Percentiles rank a stretch among this genome's conserved stretches.
phyloP scores from a whole-genome alignment of 176 grass and related monocot genomes.

The Hordeum vulgare region DNA sequence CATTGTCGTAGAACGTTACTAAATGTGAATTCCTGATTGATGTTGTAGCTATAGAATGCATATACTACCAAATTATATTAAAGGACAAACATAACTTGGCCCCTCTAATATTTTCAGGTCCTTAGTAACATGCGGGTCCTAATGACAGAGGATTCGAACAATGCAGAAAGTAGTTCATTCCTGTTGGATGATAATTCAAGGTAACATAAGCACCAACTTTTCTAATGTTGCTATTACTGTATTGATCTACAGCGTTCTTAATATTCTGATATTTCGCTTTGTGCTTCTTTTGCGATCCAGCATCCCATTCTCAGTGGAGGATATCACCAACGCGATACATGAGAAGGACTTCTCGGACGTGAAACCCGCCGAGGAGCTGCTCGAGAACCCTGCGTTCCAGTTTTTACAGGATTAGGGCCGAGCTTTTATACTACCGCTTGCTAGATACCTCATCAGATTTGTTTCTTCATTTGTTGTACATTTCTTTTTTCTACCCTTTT shows the following conservation, averaged over 20 bases:
- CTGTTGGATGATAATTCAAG: conserved; percentile 93
- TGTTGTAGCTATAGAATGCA: not conserved
- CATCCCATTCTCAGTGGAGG: conserved; percentile 93
- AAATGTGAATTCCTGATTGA: not conserved
- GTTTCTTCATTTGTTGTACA: conserved; percentile 67
- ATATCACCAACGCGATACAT: conserved; percentile 77
- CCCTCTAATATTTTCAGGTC: conserved; percentile 49
- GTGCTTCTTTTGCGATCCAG: conserved; percentile 31
- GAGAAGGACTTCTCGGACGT: conserved; percentile 85
- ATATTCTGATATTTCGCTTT: not conserved
- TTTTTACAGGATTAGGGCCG: conserved; percentile 96
- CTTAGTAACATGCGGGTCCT: conserved; percentile 81
- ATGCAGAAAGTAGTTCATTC: conserved; percentile 74
- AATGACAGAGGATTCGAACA: conserved; percentile 90
- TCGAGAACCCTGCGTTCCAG: conserved; percentile 86
- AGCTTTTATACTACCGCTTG: conserved; percentile 2
- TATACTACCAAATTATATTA: not conserved
- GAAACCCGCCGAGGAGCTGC: conserved; percentile 75
- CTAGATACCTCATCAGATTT: conserved; percentile 32
- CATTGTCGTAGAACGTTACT: not conserved
- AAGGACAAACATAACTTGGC: not conserved
- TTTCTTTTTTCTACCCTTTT: conserved; percentile 33
- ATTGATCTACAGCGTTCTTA: not conserved
- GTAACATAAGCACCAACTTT: conserved; percentile 11
- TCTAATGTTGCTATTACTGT: not conserved